Conservation (phyloP, 495 filamentous ascomycete species). For the Rhypophila decipiens region DNA sequence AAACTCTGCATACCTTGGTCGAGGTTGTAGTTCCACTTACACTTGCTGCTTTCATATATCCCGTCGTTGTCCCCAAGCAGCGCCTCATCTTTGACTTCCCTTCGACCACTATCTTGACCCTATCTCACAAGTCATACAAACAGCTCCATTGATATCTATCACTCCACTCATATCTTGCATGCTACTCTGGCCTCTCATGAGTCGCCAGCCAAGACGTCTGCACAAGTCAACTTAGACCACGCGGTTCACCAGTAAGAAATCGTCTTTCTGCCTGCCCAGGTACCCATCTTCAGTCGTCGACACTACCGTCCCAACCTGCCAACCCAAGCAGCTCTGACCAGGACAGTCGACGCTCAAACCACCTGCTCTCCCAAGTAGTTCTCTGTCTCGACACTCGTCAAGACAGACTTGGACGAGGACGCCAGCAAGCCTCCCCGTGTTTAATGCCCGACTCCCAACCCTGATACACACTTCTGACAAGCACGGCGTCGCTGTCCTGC, state of each 20-base stretch:
- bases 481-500: constrained; percentile 8
- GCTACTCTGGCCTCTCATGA: constrained; percentile 5
- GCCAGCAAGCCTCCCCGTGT: constrained; percentile 24
- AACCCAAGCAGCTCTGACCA: too few species aligned
- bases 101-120: too few species aligned
- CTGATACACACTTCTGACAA: constrained; percentile 10
- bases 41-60: too few species aligned
- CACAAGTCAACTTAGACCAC: neutral
- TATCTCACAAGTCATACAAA: too few species aligned
- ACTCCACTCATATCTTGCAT: neutral
- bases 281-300: neutral
- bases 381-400: constrained; percentile 7
- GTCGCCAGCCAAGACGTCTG: neutral
- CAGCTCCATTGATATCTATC: too few species aligned
- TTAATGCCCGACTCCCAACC: constrained; percentile 33
- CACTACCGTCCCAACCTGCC: neutral
- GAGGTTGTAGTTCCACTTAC: too few species aligned
- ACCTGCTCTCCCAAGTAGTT: constrained; percentile 8
- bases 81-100: too few species aligned
- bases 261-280: neutral
- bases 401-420: constrained; percentile 7
- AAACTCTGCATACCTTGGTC: too few species aligned
- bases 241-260: neutral
- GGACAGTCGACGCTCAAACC: constrained; percentile 8
- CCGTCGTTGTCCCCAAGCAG: too few species aligned